These are phyloP conservation scores for Penicillium diatomitis DNA, from an alignment of 495 filamentous ascomycete genomes.

Conservation along the genomic window DNA sequence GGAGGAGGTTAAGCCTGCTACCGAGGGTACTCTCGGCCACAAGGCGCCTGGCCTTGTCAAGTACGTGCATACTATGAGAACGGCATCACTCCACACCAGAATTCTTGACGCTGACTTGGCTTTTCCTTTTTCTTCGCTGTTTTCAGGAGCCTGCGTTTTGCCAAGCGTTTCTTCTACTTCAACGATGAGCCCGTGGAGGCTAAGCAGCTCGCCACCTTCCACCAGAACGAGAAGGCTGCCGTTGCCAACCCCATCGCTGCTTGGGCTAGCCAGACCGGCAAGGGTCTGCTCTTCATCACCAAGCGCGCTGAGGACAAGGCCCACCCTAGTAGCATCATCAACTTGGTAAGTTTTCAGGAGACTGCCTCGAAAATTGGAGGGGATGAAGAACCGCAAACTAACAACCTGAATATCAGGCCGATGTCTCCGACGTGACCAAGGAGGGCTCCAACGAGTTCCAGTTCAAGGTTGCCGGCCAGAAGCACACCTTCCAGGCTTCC, in stretches of 20 bases:
- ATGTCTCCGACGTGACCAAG: constrained; percentile 69
- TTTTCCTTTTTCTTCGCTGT: constrained; percentile 3
- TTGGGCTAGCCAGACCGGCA: constrained; percentile 88
- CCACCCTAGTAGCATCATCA: constrained; percentile 71
- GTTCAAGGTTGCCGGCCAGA: constrained; percentile 75
- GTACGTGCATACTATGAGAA: constrained; percentile 45
- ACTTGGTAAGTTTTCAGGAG: constrained; percentile 52
- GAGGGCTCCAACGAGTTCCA: constrained; percentile 70
- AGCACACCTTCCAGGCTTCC: constrained; percentile 80
- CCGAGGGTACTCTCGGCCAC: constrained; percentile 71
- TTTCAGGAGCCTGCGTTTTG: constrained; percentile 51
- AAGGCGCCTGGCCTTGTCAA: constrained; percentile 86
- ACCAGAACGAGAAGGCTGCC: constrained; percentile 76
- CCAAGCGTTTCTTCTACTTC: constrained; percentile 91
- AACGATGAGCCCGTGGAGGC: constrained; percentile 68
- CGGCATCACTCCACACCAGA: too few relatives aligned
- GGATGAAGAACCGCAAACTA: neutral
- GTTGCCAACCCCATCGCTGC: constrained; percentile 70
- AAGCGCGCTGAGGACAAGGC: constrained; percentile 79
- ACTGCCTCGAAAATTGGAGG: neutral
- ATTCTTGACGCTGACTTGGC: constrained; percentile 5
- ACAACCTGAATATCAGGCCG: constrained; percentile 46
- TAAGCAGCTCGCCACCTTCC: constrained; percentile 63
- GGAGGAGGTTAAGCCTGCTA: constrained; percentile 41
- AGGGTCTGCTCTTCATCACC: constrained; percentile 86